Evolutionary conservation across 768 basidiomycete genomes (phyloP), one percentile per base, ranked within the genome.

Genomic region (Boletus sensibilis): DNA sequence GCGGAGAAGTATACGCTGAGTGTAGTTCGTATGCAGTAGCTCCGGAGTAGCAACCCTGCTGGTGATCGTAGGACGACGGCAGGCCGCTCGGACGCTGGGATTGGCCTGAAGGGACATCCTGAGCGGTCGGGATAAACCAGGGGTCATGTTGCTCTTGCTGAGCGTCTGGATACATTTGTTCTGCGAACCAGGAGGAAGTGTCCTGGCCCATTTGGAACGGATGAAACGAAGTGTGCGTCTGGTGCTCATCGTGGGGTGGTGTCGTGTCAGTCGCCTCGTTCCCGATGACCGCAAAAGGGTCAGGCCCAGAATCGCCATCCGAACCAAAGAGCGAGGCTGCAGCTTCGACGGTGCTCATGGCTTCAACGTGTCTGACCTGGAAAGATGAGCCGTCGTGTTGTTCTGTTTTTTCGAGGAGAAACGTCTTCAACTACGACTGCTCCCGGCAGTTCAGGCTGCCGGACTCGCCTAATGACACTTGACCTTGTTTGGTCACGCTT

Each of bases 271-370:
- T 61, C 49, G 61, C 59, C 55, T 71, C 67, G 57, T 75, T 71
- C 44, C 83, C 85, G 58, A 86, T 77, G 52, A 78, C 74, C 58
- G 86, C 81, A 74, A 88, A 88, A 50, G 82, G 82, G 73, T 89
- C 87, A 33, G 80, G 76, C 18, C 74, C 75, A 49, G 82, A 66
- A 66, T 90, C 87, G 37, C 60, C 62, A 33, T 82, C 82, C 50
- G 81, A 73, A 58, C 84, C 88, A 77, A 93, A 93, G 44, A 93
- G 86, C 55, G 88, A 85, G 50, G 90, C 87, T 35, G 91, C 91
- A 62, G 88, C 85, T 76, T 90, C 88, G 54, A 87, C 83, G 62
- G 78, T 76, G 69, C 76, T 81, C 86, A 88, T 87, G 65, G 65
- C 64, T 71, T 60, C 68, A 74, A 62, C 71, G 70, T 73, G 70